Percentiles rank a stretch among this genome's conserved stretches.
phyloP scores from a whole-genome alignment of 2,329 filamentous ascomycete species.

The Paecilomyces fulvus region DNA sequence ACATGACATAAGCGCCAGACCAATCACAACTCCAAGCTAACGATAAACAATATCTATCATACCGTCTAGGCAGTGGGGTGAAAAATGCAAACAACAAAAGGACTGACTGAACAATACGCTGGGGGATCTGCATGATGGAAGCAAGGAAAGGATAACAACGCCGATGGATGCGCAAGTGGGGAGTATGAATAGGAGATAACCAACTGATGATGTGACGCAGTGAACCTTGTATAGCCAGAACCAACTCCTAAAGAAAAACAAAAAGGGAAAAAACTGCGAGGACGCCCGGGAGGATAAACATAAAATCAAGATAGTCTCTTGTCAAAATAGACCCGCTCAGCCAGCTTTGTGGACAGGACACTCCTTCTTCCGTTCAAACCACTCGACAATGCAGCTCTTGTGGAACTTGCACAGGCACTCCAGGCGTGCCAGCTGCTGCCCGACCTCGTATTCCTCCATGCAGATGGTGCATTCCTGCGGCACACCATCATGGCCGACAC shows the following conservation, averaged over 20 bases:
- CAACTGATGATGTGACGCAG: neutral
- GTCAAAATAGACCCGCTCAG: no score
- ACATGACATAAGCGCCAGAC: neutral
- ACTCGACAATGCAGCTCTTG: constrained; percentile 50
- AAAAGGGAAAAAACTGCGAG: neutral
- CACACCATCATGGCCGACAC: constrained; percentile 44
- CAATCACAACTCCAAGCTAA: neutral
- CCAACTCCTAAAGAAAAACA: neutral
- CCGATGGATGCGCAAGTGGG: neutral
- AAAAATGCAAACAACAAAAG: neutral
- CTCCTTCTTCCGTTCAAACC: constrained; percentile 51
- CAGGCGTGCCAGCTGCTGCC: constrained; percentile 50
- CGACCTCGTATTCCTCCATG: constrained; percentile 55
- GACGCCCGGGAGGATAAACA: neutral
- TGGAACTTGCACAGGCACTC: constrained; percentile 60
- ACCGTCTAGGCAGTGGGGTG: neutral
- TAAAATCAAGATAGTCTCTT: neutral
- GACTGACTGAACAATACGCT: neutral
- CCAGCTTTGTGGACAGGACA: constrained; percentile 53
- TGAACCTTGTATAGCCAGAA: neutral
- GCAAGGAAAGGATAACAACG: neutral
- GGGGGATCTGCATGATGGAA: neutral
- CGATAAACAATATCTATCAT: neutral
- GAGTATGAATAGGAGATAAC: neutral
- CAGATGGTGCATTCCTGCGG: constrained; percentile 55